Evolutionary conservation across 176 grass and related monocot species (phyloP).

Genomic region (Elymus sibiricus): DNA sequence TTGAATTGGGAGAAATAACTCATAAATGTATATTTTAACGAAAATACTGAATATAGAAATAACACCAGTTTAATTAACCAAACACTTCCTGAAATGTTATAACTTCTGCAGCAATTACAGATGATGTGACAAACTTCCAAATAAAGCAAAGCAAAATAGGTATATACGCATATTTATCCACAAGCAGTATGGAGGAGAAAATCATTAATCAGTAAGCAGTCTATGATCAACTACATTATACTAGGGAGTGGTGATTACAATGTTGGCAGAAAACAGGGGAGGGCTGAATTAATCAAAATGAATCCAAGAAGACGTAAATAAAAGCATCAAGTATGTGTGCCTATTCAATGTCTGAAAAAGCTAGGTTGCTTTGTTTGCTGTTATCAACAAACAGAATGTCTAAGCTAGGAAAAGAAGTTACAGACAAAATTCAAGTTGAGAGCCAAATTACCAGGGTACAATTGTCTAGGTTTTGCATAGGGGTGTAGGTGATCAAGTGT

Average conservation of each 20-base stretch:
- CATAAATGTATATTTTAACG: background rate
- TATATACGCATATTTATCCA: background rate
- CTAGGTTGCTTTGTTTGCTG: background rate
- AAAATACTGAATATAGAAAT: background rate
- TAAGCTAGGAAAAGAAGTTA: background rate
- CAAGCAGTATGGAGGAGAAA: background rate
- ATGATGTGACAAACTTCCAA: background rate
- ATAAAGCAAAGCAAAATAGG: background rate
- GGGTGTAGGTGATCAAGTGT: constrained; percentile 70
- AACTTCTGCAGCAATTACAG: background rate
- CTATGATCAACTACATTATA: constrained; percentile 10
- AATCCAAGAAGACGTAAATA: background rate
- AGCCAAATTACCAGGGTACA: constrained; percentile 58
- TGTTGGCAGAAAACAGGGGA: background rate
- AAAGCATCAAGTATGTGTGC: background rate
- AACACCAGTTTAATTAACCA: background rate
- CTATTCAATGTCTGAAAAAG: constrained; percentile 1
- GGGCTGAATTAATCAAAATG: background rate
- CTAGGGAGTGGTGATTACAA: background rate
- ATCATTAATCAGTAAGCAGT: background rate
- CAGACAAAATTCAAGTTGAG: background rate
- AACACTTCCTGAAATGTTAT: constrained; percentile 12
- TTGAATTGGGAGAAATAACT: background rate
- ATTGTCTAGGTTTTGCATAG: constrained; percentile 54
- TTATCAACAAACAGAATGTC: constrained; percentile 8